A percentile compares a stretch with the other conserved stretches of the same genome.
Conservation (phyloP, 1,284 basidiomycete genomes). For the Spongispora temasekensis region DNA sequence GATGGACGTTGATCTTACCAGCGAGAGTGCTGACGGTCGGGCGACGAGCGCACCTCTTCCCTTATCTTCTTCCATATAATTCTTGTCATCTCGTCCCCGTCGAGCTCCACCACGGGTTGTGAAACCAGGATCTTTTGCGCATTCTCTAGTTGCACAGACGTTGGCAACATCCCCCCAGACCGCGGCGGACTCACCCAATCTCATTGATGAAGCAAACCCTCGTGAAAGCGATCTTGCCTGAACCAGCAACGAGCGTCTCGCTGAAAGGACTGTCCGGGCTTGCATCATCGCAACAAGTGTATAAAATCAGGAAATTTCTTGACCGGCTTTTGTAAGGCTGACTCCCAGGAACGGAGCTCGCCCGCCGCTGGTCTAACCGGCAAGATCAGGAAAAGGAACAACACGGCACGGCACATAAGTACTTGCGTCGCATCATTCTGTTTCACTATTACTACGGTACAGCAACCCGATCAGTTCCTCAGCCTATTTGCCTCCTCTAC, state of each 20-base stretch:
- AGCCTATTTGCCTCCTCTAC: slow-evolving; percentile 4
- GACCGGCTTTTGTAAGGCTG: slow-evolving; percentile 26
- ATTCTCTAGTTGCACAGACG: slow-evolving; percentile 20
- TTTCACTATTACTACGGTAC: slow-evolving; percentile 1
- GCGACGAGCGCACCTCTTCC: slow-evolving; percentile 69
- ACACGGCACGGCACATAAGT: slow-evolving; percentile 14
- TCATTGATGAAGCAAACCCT: slow-evolving; percentile 30
- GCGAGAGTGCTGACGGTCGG: background rate
- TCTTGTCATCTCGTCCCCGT: slow-evolving; percentile 96
- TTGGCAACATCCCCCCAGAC: slow-evolving; percentile 13
- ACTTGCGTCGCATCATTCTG: background rate
- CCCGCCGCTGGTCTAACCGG: slow-evolving; percentile 26
- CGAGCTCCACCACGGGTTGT: slow-evolving; percentile 95
- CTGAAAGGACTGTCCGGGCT: slow-evolving; percentile 24
- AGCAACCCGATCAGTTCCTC: slow-evolving; percentile 9
- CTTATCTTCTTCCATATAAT: slow-evolving; percentile 99
- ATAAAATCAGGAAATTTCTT: background rate
- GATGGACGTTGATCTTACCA: slow-evolving; percentile 3
- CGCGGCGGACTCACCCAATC: slow-evolving; percentile 37
- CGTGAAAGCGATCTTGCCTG: slow-evolving; percentile 25
- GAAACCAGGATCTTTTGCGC: slow-evolving; percentile 74
- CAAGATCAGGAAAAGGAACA: slow-evolving; percentile 17
- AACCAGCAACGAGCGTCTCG: slow-evolving; percentile 29
- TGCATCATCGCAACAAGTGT: slow-evolving; percentile 15
- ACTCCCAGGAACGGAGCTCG: slow-evolving; percentile 11